Evolutionary conservation across 2,329 filamentous ascomycete genomes (phyloP), one percentile per base, ranked within the genome.

Genomic region (Stagonosporopsis vannaccii): DNA sequence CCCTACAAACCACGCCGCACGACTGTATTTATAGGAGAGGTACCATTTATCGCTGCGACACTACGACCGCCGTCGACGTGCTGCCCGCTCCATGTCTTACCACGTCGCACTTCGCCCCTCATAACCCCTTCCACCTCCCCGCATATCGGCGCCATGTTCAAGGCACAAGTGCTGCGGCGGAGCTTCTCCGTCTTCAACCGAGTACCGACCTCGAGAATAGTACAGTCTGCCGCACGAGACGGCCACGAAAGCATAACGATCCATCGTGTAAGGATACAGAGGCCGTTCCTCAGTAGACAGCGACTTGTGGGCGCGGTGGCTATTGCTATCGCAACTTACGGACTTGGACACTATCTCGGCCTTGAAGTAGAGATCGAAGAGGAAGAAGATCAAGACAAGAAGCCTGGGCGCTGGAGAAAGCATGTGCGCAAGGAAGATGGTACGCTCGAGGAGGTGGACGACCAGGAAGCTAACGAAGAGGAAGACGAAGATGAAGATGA

Each of bases 211-310:
- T 60, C 69, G 37, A 61, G 63, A 11, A 57, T 73, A 39, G 56
- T 64, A 17, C 66, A 57, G 20, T 66, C 67, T 9, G 68, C 71
- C 8, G 66, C 66, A 15, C 69, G 70, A 43, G 54, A 72, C 65
- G 73, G 72, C 30, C 64, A 73, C 40, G 65, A 70, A 20, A 64
- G 54, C 8, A 62, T 75, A 41, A 66, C 58, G 9, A 67, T 76
- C 42, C 73, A 79, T 56, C 67, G 71, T 19, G 79, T 82, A 36
- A 77, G 75, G 59, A 75, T 82, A 63, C 65, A 60, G 40, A 68
- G 62, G 41, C 77, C 72, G 19, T 67, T 75, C 25, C 30, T 53
- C 20, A 52, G 55, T 41, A 75, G 71, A 37, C 70, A 56, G 36
- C 53, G 70, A 28, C 25, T 74, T 11, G 59, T 70, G 17, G 67